Conservation (phyloP, 495 filamentous ascomycete genomes). For the Penicillium cosmopolitanum region DNA sequence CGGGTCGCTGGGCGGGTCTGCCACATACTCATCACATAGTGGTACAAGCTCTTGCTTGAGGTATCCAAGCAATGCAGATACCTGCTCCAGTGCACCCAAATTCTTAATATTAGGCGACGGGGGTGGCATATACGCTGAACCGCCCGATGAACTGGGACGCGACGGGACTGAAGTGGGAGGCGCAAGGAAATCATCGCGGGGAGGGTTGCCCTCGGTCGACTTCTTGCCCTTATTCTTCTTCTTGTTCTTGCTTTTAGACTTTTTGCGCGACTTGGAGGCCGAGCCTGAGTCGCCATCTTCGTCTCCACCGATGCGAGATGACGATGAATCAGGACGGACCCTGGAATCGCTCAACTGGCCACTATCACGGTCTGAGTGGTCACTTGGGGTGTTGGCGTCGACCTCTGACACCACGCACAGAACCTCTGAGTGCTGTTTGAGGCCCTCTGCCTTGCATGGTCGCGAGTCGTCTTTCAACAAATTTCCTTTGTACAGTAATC, state of each 20-base stretch:
- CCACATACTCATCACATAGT: conserved; percentile 64
- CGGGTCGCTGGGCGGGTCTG: conserved; percentile 66
- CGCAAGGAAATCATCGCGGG: conserved; percentile 15
- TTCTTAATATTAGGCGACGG: conserved; percentile 42
- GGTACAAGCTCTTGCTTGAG: conserved; percentile 71
- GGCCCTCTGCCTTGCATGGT: conserved; percentile 72
- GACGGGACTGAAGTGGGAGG: conserved; percentile 23
- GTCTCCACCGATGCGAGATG: conserved; percentile 31
- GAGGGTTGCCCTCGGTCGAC: conserved; percentile 33
- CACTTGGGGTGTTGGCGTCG: conserved; percentile 55
- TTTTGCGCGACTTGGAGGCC: conserved; percentile 29
- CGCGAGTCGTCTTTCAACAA: conserved; percentile 66
- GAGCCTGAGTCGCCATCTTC: conserved; percentile 29
- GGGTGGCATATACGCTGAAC: conserved; percentile 28
- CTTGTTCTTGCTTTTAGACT: conserved; percentile 44
- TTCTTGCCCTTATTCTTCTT: conserved; percentile 44
- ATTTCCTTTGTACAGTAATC: conserved; percentile 82
- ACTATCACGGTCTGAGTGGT: conserved; percentile 48
- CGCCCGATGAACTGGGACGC: conserved; percentile 29
- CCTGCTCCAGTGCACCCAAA: conserved; percentile 64
- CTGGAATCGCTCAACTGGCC: conserved; percentile 15
- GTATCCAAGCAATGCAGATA: conserved; percentile 68
- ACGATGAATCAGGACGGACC: conserved; percentile 20
- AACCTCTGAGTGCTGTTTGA: conserved; percentile 81
- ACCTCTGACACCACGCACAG: conserved; percentile 62